These are phyloP conservation scores for Aspergillus biplanus DNA, from an alignment of 495 filamentous ascomycete genomes.

Conservation along the genomic window DNA sequence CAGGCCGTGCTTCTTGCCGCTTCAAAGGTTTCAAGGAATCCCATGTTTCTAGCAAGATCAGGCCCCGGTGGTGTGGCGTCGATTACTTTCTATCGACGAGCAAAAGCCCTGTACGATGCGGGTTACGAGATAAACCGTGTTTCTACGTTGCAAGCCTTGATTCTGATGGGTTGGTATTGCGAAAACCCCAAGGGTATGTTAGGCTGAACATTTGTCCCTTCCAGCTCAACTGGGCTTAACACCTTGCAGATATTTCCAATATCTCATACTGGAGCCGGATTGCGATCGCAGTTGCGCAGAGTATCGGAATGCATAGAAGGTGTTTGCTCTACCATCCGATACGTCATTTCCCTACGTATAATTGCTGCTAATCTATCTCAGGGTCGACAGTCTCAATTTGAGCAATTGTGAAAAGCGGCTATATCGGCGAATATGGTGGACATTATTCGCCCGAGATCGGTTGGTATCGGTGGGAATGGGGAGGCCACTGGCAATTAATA, in stretches of 20 bases:
- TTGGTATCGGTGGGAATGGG: neutral
- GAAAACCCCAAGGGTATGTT: neutral
- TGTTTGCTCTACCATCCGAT: neutral
- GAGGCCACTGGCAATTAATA: neutral
- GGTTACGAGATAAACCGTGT: neutral
- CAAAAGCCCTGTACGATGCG: neutral
- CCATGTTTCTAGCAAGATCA: neutral
- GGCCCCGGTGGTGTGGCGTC: neutral
- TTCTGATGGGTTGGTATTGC: neutral
- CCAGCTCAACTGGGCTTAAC: neutral
- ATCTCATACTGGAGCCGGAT: neutral
- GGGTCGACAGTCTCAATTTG: neutral
- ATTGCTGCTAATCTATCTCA: neutral
- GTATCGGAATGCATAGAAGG: neutral
- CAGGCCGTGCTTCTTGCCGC: slow-evolving; percentile 85
- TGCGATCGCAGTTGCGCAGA: neutral
- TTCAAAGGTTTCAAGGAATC: slow-evolving; percentile 38
- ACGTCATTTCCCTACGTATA: too few species aligned
- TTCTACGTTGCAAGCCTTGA: neutral
- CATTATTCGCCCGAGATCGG: neutral
- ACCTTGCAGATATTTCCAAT: neutral
- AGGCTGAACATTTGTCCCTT: neutral
- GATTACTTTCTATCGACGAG: neutral
- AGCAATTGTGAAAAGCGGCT: neutral
- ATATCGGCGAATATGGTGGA: neutral